Conservation (phyloP, 73 alveolate species). For the Paramecium sonneborni region DNA sequence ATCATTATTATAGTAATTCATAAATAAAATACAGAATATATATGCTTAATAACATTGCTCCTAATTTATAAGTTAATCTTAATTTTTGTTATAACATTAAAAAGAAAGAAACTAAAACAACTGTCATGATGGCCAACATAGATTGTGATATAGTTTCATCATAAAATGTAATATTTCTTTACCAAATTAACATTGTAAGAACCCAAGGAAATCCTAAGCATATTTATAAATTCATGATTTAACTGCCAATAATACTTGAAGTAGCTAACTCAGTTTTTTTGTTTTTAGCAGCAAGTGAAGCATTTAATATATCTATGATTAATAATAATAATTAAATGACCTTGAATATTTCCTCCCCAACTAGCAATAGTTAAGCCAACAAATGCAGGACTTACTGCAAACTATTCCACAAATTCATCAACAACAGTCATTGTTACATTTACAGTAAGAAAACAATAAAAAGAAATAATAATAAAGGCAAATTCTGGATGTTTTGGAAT, state of each 20-base stretch:
- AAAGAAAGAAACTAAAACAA: background rate
- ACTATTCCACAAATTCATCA: slow-evolving; percentile 50
- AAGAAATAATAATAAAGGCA: slow-evolving; percentile 19
- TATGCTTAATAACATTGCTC: background rate
- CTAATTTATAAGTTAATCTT: slow-evolving; percentile 28
- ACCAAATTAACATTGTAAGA: background rate
- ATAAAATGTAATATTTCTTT: slow-evolving; percentile 31
- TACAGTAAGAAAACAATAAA: slow-evolving; percentile 39
- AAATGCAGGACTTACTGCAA: slow-evolving; percentile 50
- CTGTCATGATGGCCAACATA: slow-evolving; percentile 42
- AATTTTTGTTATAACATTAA: background rate
- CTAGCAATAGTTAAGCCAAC: slow-evolving; percentile 56
- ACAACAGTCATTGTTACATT: slow-evolving; percentile 47
- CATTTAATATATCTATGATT: background rate
- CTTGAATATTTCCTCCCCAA: slow-evolving; percentile 52
- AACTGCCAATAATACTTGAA: background rate
- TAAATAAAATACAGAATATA: slow-evolving; percentile 25
- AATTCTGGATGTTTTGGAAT: slow-evolving; percentile 53
- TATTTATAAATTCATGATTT: slow-evolving; percentile 34
- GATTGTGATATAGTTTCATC: slow-evolving; percentile 38
- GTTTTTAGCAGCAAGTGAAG: slow-evolving; percentile 35
- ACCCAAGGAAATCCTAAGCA: slow-evolving; percentile 52
- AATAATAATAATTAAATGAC: background rate
- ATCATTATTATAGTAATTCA: slow-evolving; percentile 38
- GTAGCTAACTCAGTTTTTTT: slow-evolving; percentile 51